Evolutionary conservation across 306 rosid genomes (phyloP).

Genomic region (Medicago truncatula): DNA sequence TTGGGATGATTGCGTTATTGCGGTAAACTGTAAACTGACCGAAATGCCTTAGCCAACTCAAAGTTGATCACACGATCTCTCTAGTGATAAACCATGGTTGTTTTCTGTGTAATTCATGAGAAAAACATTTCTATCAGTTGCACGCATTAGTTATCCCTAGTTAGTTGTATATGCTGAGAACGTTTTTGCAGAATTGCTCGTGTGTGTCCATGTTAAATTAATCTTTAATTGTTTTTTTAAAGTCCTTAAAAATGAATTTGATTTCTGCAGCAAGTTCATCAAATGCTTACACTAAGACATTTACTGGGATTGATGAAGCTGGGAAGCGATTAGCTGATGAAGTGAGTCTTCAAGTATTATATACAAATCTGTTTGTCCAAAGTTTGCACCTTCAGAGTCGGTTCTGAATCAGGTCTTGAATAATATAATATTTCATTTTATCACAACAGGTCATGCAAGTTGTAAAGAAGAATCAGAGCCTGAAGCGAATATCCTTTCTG

Average conservation of each 20-base stretch:
- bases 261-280: constrained; percentile 83
- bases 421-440: constrained; percentile 41
- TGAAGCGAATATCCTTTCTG: constrained; percentile 85
- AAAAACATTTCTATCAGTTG: constrained; percentile 28
- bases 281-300: constrained; percentile 74
- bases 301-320: constrained; percentile 89
- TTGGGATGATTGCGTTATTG: neutral
- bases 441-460: constrained; percentile 73
- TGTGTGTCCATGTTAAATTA: constrained; percentile 24
- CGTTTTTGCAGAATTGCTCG: constrained; percentile 13
- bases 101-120: constrained; percentile 18
- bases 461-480: constrained; percentile 72
- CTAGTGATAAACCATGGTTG: constrained; percentile 17
- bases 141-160: constrained; percentile 1
- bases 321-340: constrained; percentile 93
- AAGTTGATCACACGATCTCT: neutral
- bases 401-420: constrained; percentile 29
- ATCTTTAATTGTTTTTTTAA: constrained; percentile 6
- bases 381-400: constrained; percentile 8
- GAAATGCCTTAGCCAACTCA: constrained; percentile 33
- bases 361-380: constrained; percentile 37
- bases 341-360: constrained; percentile 59
- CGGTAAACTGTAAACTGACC: neutral
- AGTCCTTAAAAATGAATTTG: constrained; percentile 38
- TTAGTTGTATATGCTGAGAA: constrained; percentile 22